Base-by-base conservation (phyloP, 177 flowering plant genomes). In the Tripterygium wilfordii region DNA sequence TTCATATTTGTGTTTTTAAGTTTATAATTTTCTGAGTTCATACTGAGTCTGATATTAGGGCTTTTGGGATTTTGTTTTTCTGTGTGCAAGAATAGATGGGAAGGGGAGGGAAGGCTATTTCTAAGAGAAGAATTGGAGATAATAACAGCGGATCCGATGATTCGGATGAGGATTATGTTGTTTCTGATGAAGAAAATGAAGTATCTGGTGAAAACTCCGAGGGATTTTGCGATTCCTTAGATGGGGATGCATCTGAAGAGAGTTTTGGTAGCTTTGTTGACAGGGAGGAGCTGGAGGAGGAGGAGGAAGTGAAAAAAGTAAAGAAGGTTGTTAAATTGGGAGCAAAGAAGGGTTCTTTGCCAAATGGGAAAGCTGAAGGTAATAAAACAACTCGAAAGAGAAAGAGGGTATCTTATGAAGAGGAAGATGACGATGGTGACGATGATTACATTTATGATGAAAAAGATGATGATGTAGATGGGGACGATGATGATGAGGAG, bases 161-260 rank as follows among this genome's bases (percentile, higher is more conserved):
- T 65, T 94, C 97, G 0, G 99, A 94, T 63, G 95, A 89, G 68
- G 99, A 94, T 66, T 94, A 76, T 55, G 79, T 75, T 39, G 66
- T 76, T 15, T 76, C 56, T 23, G 82, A 72, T 51, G 95, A 80
- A 30, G 79, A 69, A 24, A 58, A 57, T 21, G 71, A 65, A 10
- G 64, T 35, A 25, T 67, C 70, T 31, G 75, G 76, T 10, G 72
- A 51, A 20, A 69, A 60, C 18, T 71, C 61, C 24, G 77, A 75
- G 48, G 80, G 66, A 12, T 64, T 53, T 42, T 51, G 52, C 27
- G 63, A 58, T 21, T 72, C 72, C 10, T 54, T 70, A 33, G 78
- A 67, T 37, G 78, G 51, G 10, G 49, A 66, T 56, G 70, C 61
- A 19, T 69, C 74, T 0, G 81, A 76, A 17, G 88, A 74, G 35